Evolutionary conservation across 768 basidiomycete species (phyloP), one percentile per base, ranked within the genome.

Genomic region (Mycena belliarum): DNA sequence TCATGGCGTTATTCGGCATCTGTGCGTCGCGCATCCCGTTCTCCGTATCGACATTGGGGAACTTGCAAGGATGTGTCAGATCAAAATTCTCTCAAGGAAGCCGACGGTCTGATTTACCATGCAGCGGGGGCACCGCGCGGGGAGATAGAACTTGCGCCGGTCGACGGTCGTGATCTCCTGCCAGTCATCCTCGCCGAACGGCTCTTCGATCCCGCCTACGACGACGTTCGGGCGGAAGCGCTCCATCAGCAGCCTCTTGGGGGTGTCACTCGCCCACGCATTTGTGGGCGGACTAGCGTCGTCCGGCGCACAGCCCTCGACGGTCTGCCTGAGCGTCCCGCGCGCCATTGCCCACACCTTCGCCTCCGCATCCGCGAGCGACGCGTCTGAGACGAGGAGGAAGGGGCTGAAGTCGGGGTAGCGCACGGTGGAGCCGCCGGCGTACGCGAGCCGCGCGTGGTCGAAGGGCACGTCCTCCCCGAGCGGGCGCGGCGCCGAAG

Each of bases 1-100:
- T 63, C 62, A 63, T 57, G 18, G 62, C 62, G 16, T 63, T 60
- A 15, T 63, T 63, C 0, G 61, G 61, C 61, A 63, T 63, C 50
- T 55, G 38, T 10, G 61, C 33, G 23, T 63, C 61, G 20, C 61
- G 61, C 28, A 38, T 48, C 5, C 61, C 61, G 16, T 21, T 52
- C 41, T 59, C 54, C 24, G 61, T 59, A 37, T 63, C 61, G n/a
- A 63, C 61, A 24, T 63, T 63, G 24, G 61, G 61, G 50, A 63
- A 63, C 60, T 62, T n/a, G n/a, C n/a, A n/a, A 33, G 6, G 0
- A 21, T 16, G 10, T 14, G 2, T 3, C 23, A 14, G 16, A 35
- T 50, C 32, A 40, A n/a, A 7, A 6, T n/a, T 32, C 29, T 6
- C 12, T 6, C 6, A 32, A 32, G 12, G 12, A 32, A 32, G 6